Base-by-base conservation (phyloP, 352 stramenopile genomes). In the Globisporangium acanthophoron region DNA sequence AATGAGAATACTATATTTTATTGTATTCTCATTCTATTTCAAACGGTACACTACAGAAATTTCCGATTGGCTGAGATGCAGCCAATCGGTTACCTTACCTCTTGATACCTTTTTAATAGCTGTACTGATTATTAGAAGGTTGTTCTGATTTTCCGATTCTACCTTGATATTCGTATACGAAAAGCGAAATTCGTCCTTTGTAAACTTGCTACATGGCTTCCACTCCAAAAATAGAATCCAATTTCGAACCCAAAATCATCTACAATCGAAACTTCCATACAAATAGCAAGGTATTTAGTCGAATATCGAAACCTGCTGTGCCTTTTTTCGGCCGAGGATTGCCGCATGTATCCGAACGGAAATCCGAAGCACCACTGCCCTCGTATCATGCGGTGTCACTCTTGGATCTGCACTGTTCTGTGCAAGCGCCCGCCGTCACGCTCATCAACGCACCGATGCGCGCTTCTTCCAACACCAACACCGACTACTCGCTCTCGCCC, bases 401-500 rank as follows among this genome's bases (percentile, higher is more conserved):
- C 43, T 47, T 0, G 18, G 8, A 20, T 12, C 18, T 16, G 37
- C 37, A 13, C 8, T 18, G 13, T 6, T 43, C 37, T 3, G 11
- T 12, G 11, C 37, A 43, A 18, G 37, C 12, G 3, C 37, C 37
- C 11, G 1, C 37, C 11, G 2, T 18, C 15, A 16, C 8, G 16
- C 16, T 6, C 20, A 29, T n/a, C 43, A 27, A 3, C 24, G 24
- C 24, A 6, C 7, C 7, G n/a, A 48, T 47, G 43, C 16, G 43
- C 43, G 18, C 43, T 3, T 3, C 11, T 2, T 11, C 20, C 43
- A n/a, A 8, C 43, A 18, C 43, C 43, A 47, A 31, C 8, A 3
- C 16, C 31, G n/a, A 20, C n/a, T 24, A 33, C 33, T 18, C 33
- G 47, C 49, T 80, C 11, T 91, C 81, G 8, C 79, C 79, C 0